Base-by-base conservation (phyloP, 305 asterid genomes). In the Solanum hybrid region DNA sequence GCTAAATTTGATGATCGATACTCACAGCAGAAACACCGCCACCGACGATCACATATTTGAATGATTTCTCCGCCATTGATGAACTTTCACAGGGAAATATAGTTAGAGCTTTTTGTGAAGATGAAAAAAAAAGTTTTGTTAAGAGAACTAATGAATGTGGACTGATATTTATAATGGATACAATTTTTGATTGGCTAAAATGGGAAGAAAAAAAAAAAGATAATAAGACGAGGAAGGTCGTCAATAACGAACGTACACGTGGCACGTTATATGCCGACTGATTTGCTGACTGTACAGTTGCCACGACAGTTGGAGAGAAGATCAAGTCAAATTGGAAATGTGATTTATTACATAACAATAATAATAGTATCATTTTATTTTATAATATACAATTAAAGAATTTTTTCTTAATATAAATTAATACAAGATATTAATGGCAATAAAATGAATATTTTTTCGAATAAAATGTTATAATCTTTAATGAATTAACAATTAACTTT, bases 11-110 rank as follows among this genome's bases (percentile, higher is more conserved):
- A 83, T 0, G 31, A 37, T 80, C 33, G 86, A 80, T 91, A 93
- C 98, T 93, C 51, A 91, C 92, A 77, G 81, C 92, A 85, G 92
- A 36, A 35, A 91, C 91, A 28, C 92, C 92, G 40, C 92, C 92
- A 9, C 92, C 92, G 12, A 91, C 16, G 87, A 91, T 91, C 83
- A 91, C 88, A 74, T 91, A 91, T 16, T 91, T 91, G 89, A 91
- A 91, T 5, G 86, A 89, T 20, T 89, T 85, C 86, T 89, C 92
- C 11, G 92, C 92, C 92, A 91, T 91, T 87, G 88, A 29, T 79
- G 36, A 20, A 31, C 16, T 26, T 87, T 28, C 22, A 10, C 35
- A 76, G 35, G 8, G 9, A 31, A 74, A 46, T 10, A 1, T 40
- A 29, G 40, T 28, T 64, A 13, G 28, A 88, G 35, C 16, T 51